phyloP scores from a whole-genome alignment of 2,329 filamentous ascomycete genomes.

The Akanthomyces uredinophilus region DNA sequence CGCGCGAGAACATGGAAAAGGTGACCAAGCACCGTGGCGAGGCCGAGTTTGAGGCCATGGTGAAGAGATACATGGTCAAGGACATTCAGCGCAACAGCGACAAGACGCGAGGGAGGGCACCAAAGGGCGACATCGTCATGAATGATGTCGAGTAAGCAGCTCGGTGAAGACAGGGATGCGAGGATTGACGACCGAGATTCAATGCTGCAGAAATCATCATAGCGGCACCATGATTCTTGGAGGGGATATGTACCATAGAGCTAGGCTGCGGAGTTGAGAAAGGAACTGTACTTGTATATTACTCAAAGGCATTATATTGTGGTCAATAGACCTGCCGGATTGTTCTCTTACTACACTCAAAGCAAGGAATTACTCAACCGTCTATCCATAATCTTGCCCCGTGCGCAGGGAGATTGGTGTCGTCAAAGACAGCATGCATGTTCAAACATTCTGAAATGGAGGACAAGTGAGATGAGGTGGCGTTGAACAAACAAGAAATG shows the following conservation, averaged over 20 bases:
- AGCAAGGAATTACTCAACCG: background rate
- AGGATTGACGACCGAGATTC: background rate
- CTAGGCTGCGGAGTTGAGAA: background rate
- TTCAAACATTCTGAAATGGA: too few relatives aligned
- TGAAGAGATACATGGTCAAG: constrained; percentile 9
- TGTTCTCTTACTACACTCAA: background rate
- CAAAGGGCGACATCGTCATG: background rate
- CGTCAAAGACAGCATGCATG: background rate
- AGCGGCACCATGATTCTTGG: background rate
- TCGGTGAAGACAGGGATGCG: too few relatives aligned
- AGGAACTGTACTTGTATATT: constrained; percentile 11
- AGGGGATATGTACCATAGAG: constrained; percentile 4
- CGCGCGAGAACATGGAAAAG: constrained; percentile 73
- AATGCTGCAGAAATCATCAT: background rate
- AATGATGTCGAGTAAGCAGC: background rate
- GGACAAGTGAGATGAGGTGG: background rate
- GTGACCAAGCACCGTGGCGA: constrained; percentile 74
- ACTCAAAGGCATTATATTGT: background rate
- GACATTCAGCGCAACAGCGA: background rate
- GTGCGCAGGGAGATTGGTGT: background rate
- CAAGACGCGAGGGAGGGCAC: background rate
- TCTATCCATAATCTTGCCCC: too few relatives aligned
- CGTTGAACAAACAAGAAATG: background rate
- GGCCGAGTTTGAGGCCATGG: constrained; percentile 54
- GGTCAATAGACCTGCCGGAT: background rate